Percentiles rank a stretch among this genome's conserved stretches.
Evolutionary conservation across 345 rosid genomes (phyloP).

Genomic region (Melastoma malabathricum): DNA sequence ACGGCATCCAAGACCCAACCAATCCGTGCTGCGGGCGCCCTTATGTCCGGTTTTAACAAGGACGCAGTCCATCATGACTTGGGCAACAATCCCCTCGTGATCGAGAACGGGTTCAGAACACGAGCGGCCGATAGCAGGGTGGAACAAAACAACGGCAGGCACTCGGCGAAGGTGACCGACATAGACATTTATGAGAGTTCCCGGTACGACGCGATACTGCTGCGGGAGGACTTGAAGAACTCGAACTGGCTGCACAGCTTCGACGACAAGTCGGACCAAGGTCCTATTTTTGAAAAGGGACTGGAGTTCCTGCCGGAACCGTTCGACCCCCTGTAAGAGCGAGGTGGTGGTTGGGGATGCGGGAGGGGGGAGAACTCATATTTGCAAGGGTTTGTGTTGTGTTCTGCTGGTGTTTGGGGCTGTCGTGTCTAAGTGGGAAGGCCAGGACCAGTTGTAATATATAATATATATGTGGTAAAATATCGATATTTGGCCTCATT

Average conservation of each 20-base stretch:
- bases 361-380: no score
- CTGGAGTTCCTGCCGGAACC: slow-evolving; percentile 87
- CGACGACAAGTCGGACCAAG: slow-evolving; percentile 74
- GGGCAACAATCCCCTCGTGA: slow-evolving; percentile 14
- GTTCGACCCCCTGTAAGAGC: slow-evolving; percentile 50
- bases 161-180: slow-evolving; percentile 42
- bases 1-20: slow-evolving; percentile 42
- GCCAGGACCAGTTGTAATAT: no score
- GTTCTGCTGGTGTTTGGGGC: no score
- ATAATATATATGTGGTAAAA: no score
- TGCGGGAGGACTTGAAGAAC: slow-evolving; percentile 77
- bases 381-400: no score
- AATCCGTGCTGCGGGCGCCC: slow-evolving; percentile 21
- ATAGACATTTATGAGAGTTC: slow-evolving; percentile 79
- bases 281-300: slow-evolving; percentile 56
- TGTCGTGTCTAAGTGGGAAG: no score
- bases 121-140: slow-evolving; percentile 26
- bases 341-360: no score
- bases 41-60: slow-evolving; percentile 31
- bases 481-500: no score
- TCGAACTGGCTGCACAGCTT: slow-evolving; percentile 85
- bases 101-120: slow-evolving; percentile 15
- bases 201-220: slow-evolving; percentile 71
- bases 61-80: slow-evolving; percentile 18
- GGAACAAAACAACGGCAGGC: slow-evolving; percentile 23